Evolutionary conservation across 805 yeast genomes (phyloP).

Genomic region (Lipomyces orientalis): DNA sequence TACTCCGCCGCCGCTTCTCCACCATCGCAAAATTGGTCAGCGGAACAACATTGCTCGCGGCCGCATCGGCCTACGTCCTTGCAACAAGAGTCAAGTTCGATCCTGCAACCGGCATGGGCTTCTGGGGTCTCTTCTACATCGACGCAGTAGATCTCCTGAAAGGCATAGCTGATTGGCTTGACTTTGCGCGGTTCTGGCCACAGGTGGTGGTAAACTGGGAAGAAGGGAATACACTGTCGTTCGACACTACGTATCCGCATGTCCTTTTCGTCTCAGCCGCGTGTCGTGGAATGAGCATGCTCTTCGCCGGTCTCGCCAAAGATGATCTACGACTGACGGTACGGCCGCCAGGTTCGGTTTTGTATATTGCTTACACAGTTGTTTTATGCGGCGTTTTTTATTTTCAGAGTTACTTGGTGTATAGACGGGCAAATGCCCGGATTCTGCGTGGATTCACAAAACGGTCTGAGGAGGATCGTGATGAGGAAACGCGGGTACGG

Average conservation of each 20-base stretch:
- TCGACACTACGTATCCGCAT: conserved; percentile 10
- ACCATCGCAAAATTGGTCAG: conserved; percentile 15
- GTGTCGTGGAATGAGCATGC: neutral
- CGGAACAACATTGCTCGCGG: neutral
- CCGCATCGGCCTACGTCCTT: conserved; percentile 1
- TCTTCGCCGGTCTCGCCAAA: neutral
- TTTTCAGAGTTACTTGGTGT: conserved; percentile 5
- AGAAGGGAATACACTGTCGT: conserved; percentile 16
- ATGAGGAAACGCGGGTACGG: neutral
- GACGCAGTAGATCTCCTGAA: conserved; percentile 31
- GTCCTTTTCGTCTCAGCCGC: neutral
- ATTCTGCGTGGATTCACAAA: conserved; percentile 6
- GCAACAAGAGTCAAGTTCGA: conserved; percentile 18
- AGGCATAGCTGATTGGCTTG: conserved; percentile 21
- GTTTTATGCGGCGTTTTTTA: neutral
- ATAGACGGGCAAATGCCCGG: conserved; percentile 8
- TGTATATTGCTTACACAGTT: neutral
- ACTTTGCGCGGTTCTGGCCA: conserved; percentile 22
- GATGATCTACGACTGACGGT: neutral
- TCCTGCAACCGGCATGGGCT: conserved; percentile 22
- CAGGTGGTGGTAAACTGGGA: conserved; percentile 28
- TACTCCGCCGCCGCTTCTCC: conserved; percentile 11
- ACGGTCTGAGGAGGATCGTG: conserved; percentile 4
- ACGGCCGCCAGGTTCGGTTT: conserved; percentile 14
- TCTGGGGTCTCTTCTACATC: conserved; percentile 22